These are phyloP conservation scores for Pichia sporocuriosa DNA, from an alignment of 805 yeast genomes.

Conservation along the genomic window DNA sequence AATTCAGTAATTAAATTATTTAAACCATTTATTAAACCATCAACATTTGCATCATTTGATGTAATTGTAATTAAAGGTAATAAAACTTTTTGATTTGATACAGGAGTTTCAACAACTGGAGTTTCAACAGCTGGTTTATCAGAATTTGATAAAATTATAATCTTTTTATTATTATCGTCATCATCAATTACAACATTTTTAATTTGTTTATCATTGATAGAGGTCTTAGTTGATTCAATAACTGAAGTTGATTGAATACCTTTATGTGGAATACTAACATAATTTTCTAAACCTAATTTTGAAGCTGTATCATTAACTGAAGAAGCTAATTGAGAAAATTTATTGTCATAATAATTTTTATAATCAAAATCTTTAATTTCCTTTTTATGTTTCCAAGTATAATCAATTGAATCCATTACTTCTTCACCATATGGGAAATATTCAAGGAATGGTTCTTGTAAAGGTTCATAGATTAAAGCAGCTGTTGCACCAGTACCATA, in stretches of 20 bases:
- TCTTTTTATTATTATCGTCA: conserved; percentile 1
- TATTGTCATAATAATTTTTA: conserved; percentile 4
- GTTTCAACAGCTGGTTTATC: conserved; percentile 5
- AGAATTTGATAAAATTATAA: conserved; percentile 6
- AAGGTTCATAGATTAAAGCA: conserved; percentile 48
- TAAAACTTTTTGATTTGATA: background rate
- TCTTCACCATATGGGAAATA: conserved; percentile 59
- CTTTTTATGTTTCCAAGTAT: conserved; percentile 22
- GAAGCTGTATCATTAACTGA: conserved; percentile 13
- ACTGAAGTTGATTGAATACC: conserved; percentile 21
- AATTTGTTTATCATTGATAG: background rate
- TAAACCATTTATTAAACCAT: conserved; percentile 29
- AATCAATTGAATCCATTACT: conserved; percentile 45
- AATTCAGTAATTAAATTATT: conserved; percentile 31
- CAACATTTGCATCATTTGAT: conserved; percentile 29
- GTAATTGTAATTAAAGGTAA: conserved; percentile 28
- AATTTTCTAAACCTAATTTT: conserved; percentile 34
- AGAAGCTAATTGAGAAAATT: conserved; percentile 3
- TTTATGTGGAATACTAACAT: conserved; percentile 34
- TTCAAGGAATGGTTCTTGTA: conserved; percentile 56
- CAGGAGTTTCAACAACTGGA: conserved; percentile 8
- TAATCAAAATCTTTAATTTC: conserved; percentile 18
- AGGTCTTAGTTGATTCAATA: background rate
- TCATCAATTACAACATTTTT: background rate
- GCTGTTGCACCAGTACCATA: conserved; percentile 58